These are phyloP conservation scores for Ophiognomonia clavigignenti-juglandacearum DNA, from an alignment of 2,329 filamentous ascomycete genomes.

Conservation along the genomic window DNA sequence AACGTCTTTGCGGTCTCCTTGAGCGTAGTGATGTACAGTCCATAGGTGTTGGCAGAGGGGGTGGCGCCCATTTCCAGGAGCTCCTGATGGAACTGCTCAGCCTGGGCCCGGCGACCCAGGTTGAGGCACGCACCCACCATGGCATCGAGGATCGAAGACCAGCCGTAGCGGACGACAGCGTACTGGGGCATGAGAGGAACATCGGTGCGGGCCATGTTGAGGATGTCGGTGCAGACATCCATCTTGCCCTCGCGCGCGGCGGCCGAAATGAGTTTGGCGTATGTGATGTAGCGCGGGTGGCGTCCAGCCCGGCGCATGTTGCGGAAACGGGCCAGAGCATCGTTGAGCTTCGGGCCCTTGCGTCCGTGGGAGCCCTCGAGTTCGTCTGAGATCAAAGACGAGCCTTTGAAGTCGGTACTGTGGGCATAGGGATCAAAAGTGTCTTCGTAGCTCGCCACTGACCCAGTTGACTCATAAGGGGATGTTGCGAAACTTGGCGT, in stretches of 20 bases:
- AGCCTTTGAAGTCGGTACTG: conserved; percentile 90
- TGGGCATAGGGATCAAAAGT: conserved; percentile 86
- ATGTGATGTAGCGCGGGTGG: conserved; percentile 92
- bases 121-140: conserved; percentile 93
- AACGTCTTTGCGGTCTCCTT: conserved; percentile 98
- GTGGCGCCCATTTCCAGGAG: conserved; percentile 84
- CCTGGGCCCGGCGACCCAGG: conserved; percentile 72
- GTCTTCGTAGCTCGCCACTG: conserved; percentile 66
- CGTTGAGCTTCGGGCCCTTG: conserved; percentile 67
- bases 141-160: conserved; percentile 92
- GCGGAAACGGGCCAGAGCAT: conserved; percentile 77
- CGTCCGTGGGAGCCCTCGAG: conserved; percentile 76
- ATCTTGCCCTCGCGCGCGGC: conserved; percentile 82
- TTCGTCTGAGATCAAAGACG: conserved; percentile 82
- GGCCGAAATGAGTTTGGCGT: conserved; percentile 88
- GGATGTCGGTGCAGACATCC: conserved; percentile 77
- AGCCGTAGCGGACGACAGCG: conserved; percentile 84
- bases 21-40: conserved; percentile 97
- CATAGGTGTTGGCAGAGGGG: conserved; percentile 95
- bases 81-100: conserved; percentile 86
- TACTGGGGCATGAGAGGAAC: conserved; percentile 82
- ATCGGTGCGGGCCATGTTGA: conserved; percentile 84
- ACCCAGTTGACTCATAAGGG: conserved; percentile 49
- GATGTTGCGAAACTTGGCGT: conserved; percentile 45
- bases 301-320: conserved; percentile 91